Percentiles rank a stretch among this genome's conserved stretches.
phyloP scores from a whole-genome alignment of 2,329 filamentous ascomycete genomes.

The Myriosclerotinia curreyana region DNA sequence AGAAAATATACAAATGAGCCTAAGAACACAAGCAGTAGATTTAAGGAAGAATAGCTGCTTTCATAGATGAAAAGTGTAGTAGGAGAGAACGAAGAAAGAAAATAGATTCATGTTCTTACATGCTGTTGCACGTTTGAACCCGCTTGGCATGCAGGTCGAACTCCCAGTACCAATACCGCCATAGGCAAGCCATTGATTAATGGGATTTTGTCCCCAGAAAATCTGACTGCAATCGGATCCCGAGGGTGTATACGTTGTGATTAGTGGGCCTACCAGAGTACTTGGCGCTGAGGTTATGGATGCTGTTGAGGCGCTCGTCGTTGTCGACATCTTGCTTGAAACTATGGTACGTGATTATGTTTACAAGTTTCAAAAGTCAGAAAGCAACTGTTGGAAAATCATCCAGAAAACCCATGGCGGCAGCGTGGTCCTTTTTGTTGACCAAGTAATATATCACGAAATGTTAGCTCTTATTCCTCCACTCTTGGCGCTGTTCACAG shows the following conservation, averaged over 20 bases:
- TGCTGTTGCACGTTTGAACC: slow-evolving; percentile 10
- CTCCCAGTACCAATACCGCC: slow-evolving; percentile 8
- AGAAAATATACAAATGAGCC: neutral
- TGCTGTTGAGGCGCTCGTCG: neutral
- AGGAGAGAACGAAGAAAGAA: too few relatives aligned
- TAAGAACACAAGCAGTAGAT: neutral
- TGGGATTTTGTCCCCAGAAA: slow-evolving; percentile 13
- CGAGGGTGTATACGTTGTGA: slow-evolving; percentile 12
- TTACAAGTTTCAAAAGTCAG: neutral
- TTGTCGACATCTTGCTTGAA: slow-evolving; percentile 1
- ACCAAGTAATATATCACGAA: neutral
- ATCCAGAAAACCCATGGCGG: neutral
- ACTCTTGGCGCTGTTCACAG: slow-evolving; percentile 8
- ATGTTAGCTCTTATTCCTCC: neutral
- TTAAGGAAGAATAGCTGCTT: neutral
- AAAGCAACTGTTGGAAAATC: neutral
- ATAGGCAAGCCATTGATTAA: slow-evolving; percentile 3
- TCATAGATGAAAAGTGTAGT: neutral
- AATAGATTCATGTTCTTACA: neutral
- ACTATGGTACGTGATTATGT: neutral
- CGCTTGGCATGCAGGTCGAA: slow-evolving; percentile 14
- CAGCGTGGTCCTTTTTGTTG: slow-evolving; percentile 5
- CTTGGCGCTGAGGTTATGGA: neutral
- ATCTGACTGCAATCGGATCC: slow-evolving; percentile 7
- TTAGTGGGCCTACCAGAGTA: neutral